A percentile compares a stretch with the other conserved stretches of the same genome.
Evolutionary conservation across 2,329 filamentous ascomycete genomes (phyloP).

Genomic region (Curvularia sp.): DNA sequence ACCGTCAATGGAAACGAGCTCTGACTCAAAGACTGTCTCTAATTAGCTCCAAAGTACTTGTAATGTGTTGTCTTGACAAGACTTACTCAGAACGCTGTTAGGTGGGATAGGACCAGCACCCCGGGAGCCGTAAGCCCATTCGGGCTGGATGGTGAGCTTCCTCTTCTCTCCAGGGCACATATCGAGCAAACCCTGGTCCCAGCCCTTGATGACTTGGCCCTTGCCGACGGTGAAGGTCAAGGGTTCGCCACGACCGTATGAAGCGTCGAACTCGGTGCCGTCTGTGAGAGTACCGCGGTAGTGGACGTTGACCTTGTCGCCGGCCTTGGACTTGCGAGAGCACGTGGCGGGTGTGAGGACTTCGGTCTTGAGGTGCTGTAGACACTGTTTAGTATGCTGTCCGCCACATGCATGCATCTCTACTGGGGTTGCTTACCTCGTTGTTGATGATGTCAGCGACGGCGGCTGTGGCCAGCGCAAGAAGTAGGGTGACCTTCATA

Average conservation of each 20-base stretch:
- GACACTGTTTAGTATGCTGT: conserved; percentile 20
- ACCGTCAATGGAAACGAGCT: conserved; percentile 82
- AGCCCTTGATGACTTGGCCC: conserved; percentile 93
- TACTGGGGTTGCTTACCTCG: conserved; percentile 23
- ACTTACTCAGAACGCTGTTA: conserved; percentile 76
- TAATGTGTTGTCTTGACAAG: not conserved
- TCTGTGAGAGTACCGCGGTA: conserved; percentile 77
- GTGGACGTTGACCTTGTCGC: conserved; percentile 85
- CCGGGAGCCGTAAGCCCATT: conserved; percentile 81
- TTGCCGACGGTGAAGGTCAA: conserved; percentile 80
- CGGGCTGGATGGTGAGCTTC: conserved; percentile 87
- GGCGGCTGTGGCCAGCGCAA: conserved; percentile 59
- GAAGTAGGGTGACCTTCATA: conserved; percentile 57
- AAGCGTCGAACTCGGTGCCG: conserved; percentile 62
- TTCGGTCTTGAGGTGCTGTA: conserved; percentile 74
- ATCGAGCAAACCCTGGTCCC: conserved; percentile 88
- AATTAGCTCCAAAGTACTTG: conserved; percentile 25
- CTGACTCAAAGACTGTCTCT: conserved; percentile 81
- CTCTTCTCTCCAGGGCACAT: conserved; percentile 98
- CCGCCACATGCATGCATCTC: not conserved
- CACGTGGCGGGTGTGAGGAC: conserved; percentile 77
- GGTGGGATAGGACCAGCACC: conserved; percentile 85
- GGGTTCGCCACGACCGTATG: conserved; percentile 79
- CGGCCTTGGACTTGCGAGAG: conserved; percentile 71
- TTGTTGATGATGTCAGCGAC: conserved; percentile 45